Conservation (phyloP, 495 filamentous ascomycete species). For the Aspergillus conjunctus region DNA sequence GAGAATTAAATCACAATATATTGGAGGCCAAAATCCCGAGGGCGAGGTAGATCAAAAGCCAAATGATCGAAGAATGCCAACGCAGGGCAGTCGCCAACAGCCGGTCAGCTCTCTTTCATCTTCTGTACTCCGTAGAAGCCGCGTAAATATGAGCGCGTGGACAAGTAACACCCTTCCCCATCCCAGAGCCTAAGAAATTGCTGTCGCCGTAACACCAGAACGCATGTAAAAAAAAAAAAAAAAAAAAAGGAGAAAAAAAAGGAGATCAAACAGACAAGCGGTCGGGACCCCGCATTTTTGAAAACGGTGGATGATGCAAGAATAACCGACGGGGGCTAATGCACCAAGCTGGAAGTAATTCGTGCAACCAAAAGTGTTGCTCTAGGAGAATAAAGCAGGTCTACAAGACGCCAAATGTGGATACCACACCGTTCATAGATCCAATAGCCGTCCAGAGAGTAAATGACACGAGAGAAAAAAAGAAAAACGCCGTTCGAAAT, state of each 20-base stretch:
- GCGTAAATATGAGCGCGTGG: constrained; percentile 19
- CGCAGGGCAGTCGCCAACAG: constrained; percentile 17
- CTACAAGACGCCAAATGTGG: constrained; percentile 32
- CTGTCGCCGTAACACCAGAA: constrained; percentile 27
- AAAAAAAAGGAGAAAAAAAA: no score
- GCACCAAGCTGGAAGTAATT: constrained; percentile 14
- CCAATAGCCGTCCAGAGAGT: constrained; percentile 28
- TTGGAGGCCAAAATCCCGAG: constrained; percentile 23
- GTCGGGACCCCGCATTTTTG: constrained; percentile 12
- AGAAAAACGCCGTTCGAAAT: constrained; percentile 33
- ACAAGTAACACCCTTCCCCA: constrained; percentile 17
- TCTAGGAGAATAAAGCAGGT: constrained; percentile 28
- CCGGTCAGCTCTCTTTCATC: constrained; percentile 17
- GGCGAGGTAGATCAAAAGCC: constrained; percentile 27
- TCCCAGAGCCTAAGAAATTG: constrained; percentile 20
- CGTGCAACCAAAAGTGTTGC: constrained; percentile 28
- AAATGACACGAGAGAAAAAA: constrained; percentile 26
- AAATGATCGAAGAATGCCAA: constrained; percentile 18
- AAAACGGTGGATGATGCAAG: constrained; percentile 9
- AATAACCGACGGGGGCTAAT: constrained; percentile 8
- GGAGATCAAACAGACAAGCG: constrained; percentile 10
- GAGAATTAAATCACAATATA: constrained; percentile 19
- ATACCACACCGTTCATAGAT: constrained; percentile 30
- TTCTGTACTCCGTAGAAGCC: constrained; percentile 17
- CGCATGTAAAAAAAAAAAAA: constrained; percentile 21